Evolutionary conservation across 148 eudicot species (phyloP).

Genomic region (Rhododendron williamsianum): DNA sequence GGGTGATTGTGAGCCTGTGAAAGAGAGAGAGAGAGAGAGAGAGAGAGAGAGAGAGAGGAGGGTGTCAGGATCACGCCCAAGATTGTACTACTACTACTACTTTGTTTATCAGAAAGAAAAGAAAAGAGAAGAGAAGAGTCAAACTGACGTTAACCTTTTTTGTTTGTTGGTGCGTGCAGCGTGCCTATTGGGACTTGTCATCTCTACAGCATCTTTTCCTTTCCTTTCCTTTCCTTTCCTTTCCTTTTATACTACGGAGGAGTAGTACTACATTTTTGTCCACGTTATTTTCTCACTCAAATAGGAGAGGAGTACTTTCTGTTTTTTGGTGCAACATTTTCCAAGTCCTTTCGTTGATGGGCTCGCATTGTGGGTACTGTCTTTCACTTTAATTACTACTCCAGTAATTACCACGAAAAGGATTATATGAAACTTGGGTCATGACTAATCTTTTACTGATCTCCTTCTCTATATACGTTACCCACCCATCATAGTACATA

Average conservation of each 20-base stretch:
- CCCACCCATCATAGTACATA: too few relatives aligned
- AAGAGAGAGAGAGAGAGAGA: not conserved
- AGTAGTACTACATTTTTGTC: too few relatives aligned
- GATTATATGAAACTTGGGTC: too few relatives aligned
- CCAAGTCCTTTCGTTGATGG: not conserved
- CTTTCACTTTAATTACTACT: not conserved
- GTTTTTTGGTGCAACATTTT: not conserved
- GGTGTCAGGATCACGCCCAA: not conserved
- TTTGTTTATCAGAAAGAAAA: too few relatives aligned
- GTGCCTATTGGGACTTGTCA: not conserved
- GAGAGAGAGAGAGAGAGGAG: not conserved
- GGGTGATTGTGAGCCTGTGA: not conserved
- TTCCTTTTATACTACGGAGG: too few relatives aligned
- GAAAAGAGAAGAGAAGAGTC: not conserved
- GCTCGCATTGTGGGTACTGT: not conserved
- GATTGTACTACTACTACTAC: too few relatives aligned
- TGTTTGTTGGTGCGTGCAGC: not conserved
- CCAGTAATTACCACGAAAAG: too few relatives aligned
- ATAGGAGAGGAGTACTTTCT: not conserved
- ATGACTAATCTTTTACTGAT: too few relatives aligned
- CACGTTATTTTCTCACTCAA: too few relatives aligned
- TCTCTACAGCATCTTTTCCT: too few relatives aligned
- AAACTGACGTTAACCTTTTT: not conserved
- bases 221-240: too few relatives aligned
- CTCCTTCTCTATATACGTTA: too few relatives aligned